Evolutionary conservation across 2,329 filamentous ascomycete genomes (phyloP), one percentile per base, ranked within the genome.

Genomic region (Sporothrix brunneoviolacea): DNA sequence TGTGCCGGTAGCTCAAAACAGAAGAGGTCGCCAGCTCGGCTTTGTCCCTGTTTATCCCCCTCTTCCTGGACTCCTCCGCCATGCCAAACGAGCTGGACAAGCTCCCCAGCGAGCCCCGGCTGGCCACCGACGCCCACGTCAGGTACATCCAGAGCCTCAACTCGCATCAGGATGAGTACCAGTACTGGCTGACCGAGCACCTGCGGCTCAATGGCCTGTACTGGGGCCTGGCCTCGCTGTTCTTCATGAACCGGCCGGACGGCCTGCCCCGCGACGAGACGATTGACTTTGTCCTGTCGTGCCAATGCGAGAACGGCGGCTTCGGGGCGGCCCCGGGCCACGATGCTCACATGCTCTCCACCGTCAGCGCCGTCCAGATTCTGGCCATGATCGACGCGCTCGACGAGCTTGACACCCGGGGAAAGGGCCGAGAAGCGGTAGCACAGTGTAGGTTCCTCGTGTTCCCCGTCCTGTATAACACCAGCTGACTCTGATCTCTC

Each of bases 131-230:
- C 8, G 73, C 76, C 19, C 93, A 98, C 67, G 88, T 97, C 61
- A 82, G 83, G 64, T 98, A 97, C 67, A 89, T 98, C 59, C 88
- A 95, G 69, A 88, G 86, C 62, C 77, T 98, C 59, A 90, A 98
- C 68, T 90, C 85, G 58, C 84, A 86, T 64, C 90, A 87, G 71
- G 90, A 97, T 74, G 88, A 96, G 69, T 83, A 95, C 60, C 90
- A 96, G 68, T 98, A 97, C 73, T 96, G 91, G 86, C 76, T 97
- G 64, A 98, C 93, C 13, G 91, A 98, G 69, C 93, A 98, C 66
- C 77, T 98, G 58, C 89, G 93, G 54, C 79, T 98, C 52, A 96
- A 93, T 65, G 93, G 93, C 39, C 80, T 98, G 42, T 98, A 98
- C 69, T 98, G 93, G 93, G 93, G 93, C 13, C 71, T 98, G 51